Base-by-base conservation (phyloP, 768 basidiomycete species). In the Solioccasus polychromus region DNA sequence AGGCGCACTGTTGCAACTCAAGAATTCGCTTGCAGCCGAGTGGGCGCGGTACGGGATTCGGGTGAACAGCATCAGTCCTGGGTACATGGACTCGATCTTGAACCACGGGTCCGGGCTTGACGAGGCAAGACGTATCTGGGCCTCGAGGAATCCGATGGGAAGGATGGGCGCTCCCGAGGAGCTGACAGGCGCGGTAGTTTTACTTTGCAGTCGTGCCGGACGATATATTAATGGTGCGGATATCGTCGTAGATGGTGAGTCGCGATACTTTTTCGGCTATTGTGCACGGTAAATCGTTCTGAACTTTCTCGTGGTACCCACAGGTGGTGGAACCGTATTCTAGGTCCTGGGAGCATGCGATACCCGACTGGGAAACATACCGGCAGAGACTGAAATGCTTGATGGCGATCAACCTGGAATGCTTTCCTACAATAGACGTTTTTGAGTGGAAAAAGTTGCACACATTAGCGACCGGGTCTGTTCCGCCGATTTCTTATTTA, bases 141-240 rank as follows among this genome's bases (percentile, higher is more conserved):
- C 58, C 3, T 63, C 62, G 24, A 61, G 68, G 39, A 74, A 64
- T 47, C 72, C 71, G 10, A 66, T 73, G 66, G 73, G 72, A 1
- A 60, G 74, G 37, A 71, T 75, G 68, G 72, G 72, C 0, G 59
- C 69, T 41, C 63, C 71, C 5, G 59, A 53, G 11, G 75, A 77
- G 53, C 39, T 75, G 43, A 62, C 59, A 1, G 73, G 74, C 1
- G 62, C 54, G 2, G 58, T 72, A 11, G 63, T 74, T 4, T 51
- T 76, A 42, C 56, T 77, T 7, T 71, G 69, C 36, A 76, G 71
- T 52, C 59, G 59, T 11, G 70, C 69, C 0, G 74, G 73, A 12
- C 60, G 65, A 28, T 75, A 71, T 51, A 70, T 76, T 23, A 76
- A 66, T 17, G 75, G 73, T 4, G 61, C 62, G 2, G 68, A 74